phyloP scores from a whole-genome alignment of 805 yeast species.

The Ogataea corticis region DNA sequence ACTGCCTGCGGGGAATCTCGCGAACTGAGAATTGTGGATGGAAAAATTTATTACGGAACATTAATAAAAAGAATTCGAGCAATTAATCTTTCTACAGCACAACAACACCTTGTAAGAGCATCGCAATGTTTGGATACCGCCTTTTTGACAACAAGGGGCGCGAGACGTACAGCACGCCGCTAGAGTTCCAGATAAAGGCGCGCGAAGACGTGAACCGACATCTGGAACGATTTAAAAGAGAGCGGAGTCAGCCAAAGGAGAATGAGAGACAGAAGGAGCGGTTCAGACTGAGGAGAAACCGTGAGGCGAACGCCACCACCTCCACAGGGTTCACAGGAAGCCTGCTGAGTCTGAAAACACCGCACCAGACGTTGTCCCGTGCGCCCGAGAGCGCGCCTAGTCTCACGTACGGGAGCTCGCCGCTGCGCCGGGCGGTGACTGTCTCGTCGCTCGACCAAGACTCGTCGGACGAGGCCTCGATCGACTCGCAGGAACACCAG shows the following conservation, averaged over 20 bases:
- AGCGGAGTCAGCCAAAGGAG: slow-evolving; percentile 4
- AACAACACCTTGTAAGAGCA: not conserved
- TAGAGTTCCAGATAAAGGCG: slow-evolving; percentile 34
- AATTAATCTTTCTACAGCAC: too few species aligned
- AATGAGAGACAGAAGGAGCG: not conserved
- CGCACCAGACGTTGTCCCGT: too few species aligned
- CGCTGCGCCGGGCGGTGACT: slow-evolving; percentile 30
- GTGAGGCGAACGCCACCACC: too few species aligned
- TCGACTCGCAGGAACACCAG: slow-evolving; percentile 23
- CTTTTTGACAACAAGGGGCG: slow-evolving; percentile 29
- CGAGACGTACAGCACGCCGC: slow-evolving; percentile 31
- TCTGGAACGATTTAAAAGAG: slow-evolving; percentile 18
- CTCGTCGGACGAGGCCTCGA: slow-evolving; percentile 18
- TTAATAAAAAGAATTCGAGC: too few species aligned
- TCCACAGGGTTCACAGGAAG: not conserved
- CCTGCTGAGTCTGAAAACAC: slow-evolving; percentile 2
- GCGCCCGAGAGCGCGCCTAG: slow-evolving; percentile 1
- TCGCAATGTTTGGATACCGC: slow-evolving; percentile 34
- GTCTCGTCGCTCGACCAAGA: slow-evolving; percentile 21
- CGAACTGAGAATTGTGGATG: not conserved
- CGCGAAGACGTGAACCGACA: slow-evolving; percentile 34
- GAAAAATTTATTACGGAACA: slow-evolving; percentile 7
- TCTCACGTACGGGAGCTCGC: slow-evolving; percentile 36
- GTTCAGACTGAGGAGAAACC: not conserved
- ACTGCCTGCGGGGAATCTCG: not conserved